Conservation (phyloP, 2,329 filamentous ascomycete species). For the Aureobasidium mangrovei region DNA sequence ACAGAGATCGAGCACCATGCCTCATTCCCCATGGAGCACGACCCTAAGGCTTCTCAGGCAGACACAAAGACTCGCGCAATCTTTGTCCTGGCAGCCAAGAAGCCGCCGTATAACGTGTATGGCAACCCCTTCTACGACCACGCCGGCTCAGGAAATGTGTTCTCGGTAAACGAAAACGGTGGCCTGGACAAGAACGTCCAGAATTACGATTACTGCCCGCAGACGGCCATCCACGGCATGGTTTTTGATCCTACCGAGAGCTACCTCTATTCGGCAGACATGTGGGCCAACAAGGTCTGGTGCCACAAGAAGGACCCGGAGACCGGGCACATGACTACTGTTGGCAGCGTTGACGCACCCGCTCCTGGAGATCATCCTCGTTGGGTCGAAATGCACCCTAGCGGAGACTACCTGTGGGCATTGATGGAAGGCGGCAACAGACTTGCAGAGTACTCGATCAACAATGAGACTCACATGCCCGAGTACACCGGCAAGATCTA, state of each 20-base stretch:
- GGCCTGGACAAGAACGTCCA: conserved; percentile 57
- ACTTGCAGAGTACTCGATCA: conserved; percentile 72
- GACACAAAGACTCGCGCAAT: conserved; percentile 81
- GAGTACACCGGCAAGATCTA: conserved; percentile 69
- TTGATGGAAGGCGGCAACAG: conserved; percentile 87
- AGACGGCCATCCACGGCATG: conserved; percentile 72
- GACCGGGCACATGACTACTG: conserved; percentile 55
- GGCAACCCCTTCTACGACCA: conserved; percentile 86
- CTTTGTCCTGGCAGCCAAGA: conserved; percentile 71
- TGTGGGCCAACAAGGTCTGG: conserved; percentile 74
- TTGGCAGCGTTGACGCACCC: conserved; percentile 66
- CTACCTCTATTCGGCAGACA: conserved; percentile 71
- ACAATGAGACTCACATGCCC: conserved; percentile 62
- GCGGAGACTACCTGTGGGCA: conserved; percentile 70
- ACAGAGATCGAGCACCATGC: conserved; percentile 66
- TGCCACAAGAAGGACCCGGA: conserved; percentile 62
- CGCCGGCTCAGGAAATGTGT: conserved; percentile 73
- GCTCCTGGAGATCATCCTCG: conserved; percentile 66
- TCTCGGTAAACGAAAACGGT: conserved; percentile 50
- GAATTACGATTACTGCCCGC: conserved; percentile 61
- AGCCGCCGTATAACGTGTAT: conserved; percentile 74
- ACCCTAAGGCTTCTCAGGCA: conserved; percentile 58
- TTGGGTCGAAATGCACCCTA: conserved; percentile 78
- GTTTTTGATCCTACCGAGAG: conserved; percentile 66
- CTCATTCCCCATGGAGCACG: conserved; percentile 66